Evolutionary conservation across 2,329 filamentous ascomycete genomes (phyloP).

Genomic region (Aspergillus brunneoviolaceus): DNA sequence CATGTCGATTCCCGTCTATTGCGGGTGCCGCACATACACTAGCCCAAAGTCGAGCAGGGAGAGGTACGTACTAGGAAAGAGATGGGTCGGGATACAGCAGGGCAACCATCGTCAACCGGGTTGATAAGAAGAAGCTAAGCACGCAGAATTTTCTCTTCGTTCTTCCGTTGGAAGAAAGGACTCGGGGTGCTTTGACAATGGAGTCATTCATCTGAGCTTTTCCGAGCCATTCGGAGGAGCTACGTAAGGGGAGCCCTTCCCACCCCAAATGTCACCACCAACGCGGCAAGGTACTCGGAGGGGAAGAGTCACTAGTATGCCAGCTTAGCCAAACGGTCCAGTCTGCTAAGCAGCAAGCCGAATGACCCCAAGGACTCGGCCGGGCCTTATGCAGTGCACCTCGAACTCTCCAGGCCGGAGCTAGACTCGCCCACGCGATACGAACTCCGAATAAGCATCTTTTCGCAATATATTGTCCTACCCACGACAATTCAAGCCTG

Average conservation of each 20-base stretch:
- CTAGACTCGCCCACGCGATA: too few species aligned
- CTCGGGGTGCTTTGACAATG: background rate
- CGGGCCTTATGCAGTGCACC: background rate
- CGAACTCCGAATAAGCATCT: background rate
- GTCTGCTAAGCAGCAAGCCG: background rate
- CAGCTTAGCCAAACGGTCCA: background rate
- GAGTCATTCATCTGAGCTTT: background rate
- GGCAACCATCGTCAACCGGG: background rate
- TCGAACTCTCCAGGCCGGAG: background rate
- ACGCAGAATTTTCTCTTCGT: background rate
- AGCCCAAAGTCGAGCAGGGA: background rate
- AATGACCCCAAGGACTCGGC: background rate
- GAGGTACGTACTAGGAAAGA: background rate
- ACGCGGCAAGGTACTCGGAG: too few species aligned
- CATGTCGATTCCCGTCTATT: background rate
- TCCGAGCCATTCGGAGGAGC: background rate
- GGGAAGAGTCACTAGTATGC: background rate
- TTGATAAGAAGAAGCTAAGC: background rate
- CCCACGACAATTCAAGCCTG: background rate
- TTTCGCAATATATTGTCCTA: background rate
- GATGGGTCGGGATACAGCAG: background rate
- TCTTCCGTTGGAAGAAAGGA: background rate
- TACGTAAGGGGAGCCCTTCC: background rate
- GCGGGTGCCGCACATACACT: conserved; percentile 1
- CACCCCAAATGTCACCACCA: background rate